phyloP scores from a whole-genome alignment of 805 yeast genomes.

The Candida oleophila region DNA sequence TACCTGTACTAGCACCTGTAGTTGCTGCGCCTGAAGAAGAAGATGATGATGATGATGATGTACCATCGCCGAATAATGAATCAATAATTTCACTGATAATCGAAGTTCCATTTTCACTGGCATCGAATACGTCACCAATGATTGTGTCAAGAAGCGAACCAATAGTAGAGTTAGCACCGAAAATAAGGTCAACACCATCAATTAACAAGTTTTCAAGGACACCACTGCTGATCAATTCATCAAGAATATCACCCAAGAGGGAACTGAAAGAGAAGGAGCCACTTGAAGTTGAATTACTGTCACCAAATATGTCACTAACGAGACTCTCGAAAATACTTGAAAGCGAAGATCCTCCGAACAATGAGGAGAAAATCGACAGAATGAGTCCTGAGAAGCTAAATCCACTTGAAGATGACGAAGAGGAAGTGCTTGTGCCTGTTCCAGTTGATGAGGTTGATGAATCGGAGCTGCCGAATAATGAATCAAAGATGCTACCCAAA shows the following conservation, averaged over 20 bases:
- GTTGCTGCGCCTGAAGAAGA: no score
- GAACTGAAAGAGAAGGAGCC: conserved; percentile 9
- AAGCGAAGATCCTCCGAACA: background rate
- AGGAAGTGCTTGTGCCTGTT: conserved; percentile 8
- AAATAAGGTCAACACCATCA: conserved; percentile 13
- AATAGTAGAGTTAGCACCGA: conserved; percentile 11
- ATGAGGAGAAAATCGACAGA: background rate
- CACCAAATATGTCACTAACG: conserved; percentile 4
- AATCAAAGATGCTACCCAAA: conserved; percentile 7
- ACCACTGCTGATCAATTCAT: conserved; percentile 10
- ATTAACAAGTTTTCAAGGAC: conserved; percentile 12
- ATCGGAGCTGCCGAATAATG: conserved; percentile 12
- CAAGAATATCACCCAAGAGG: conserved; percentile 12
- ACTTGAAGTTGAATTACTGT: conserved; percentile 7
- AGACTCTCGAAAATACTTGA: conserved; percentile 1
- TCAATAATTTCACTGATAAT: conserved; percentile 13
- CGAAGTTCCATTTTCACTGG: conserved; percentile 7
- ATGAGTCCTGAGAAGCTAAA: conserved; percentile 1
- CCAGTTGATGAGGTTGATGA: conserved; percentile 5
- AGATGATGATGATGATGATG: conserved; percentile 6
- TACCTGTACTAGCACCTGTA: conserved; percentile 5
- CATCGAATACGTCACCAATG: conserved; percentile 11
- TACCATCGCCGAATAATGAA: background rate
- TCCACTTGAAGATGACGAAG: conserved; percentile 4
- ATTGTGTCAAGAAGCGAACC: conserved; percentile 1